Evolutionary conservation across 805 yeast genomes (phyloP).

Genomic region (Candida multigemmis): DNA sequence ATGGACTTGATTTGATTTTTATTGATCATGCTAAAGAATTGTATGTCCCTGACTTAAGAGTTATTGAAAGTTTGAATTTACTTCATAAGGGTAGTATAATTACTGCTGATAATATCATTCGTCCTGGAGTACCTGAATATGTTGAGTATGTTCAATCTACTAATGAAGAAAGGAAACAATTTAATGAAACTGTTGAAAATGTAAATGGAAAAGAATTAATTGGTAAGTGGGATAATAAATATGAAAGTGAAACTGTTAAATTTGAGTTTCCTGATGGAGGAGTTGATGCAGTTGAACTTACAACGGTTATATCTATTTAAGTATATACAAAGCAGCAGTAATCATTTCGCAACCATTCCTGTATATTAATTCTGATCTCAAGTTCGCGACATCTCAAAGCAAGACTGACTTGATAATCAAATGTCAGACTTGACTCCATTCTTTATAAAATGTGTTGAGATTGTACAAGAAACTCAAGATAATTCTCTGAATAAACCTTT

Average conservation of each 20-base stretch:
- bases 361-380: too few species aligned
- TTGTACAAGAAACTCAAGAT: slow-evolving; percentile 25
- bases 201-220: slow-evolving; percentile 14
- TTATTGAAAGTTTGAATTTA: slow-evolving; percentile 29
- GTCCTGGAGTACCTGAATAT: slow-evolving; percentile 32
- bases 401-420: too few species aligned
- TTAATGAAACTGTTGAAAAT: slow-evolving; percentile 15
- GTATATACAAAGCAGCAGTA: too few species aligned
- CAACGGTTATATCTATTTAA: too few species aligned
- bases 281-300: too few species aligned
- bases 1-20: slow-evolving; percentile 23
- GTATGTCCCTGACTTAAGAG: slow-evolving; percentile 33
- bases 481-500: neutral
- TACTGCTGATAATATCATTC: slow-evolving; percentile 26
- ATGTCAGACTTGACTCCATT: slow-evolving; percentile 44
- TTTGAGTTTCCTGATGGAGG: too few species aligned
- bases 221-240: slow-evolving; percentile 31
- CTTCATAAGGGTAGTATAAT: slow-evolving; percentile 30
- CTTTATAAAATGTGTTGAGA: slow-evolving; percentile 37
- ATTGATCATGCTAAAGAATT: slow-evolving; percentile 30
- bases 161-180: slow-evolving; percentile 26
- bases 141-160: slow-evolving; percentile 25
- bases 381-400: too few species aligned
- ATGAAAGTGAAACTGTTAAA: too few species aligned
- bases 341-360: too few species aligned